Conservation (phyloP, 306 rosid genomes). For the Nissolia schottii region DNA sequence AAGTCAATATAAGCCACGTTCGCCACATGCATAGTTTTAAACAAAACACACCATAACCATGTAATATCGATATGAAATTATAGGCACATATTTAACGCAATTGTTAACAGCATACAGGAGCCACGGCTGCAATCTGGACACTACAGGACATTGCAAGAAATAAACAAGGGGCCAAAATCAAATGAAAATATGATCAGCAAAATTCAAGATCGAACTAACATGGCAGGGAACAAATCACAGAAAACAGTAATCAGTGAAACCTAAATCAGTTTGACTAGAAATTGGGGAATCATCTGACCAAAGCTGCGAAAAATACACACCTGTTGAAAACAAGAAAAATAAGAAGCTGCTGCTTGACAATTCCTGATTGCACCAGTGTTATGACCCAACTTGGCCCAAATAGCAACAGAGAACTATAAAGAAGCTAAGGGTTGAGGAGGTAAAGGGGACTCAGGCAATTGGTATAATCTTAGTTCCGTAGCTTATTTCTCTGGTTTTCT, state of each 20-base stretch:
- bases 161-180: not conserved
- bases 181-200: not conserved
- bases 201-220: not conserved
- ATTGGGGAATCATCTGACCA: not conserved
- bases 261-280: not conserved
- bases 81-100: not conserved
- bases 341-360: not conserved
- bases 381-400: too few species aligned
- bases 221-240: not conserved
- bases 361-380: not conserved
- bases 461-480: too few species aligned
- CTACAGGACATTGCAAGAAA: not conserved
- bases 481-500: too few species aligned
- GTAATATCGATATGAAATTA: not conserved
- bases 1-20: not conserved
- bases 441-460: too few species aligned
- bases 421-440: too few species aligned
- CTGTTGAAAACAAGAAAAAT: not conserved
- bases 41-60: not conserved
- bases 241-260: not conserved
- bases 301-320: not conserved
- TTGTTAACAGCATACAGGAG: not conserved
- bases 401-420: too few species aligned
- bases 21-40: not conserved
- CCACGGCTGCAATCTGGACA: not conserved